Base-by-base conservation (phyloP, 371 early-diverging fungal species). In the Mortierella sp. region DNA sequence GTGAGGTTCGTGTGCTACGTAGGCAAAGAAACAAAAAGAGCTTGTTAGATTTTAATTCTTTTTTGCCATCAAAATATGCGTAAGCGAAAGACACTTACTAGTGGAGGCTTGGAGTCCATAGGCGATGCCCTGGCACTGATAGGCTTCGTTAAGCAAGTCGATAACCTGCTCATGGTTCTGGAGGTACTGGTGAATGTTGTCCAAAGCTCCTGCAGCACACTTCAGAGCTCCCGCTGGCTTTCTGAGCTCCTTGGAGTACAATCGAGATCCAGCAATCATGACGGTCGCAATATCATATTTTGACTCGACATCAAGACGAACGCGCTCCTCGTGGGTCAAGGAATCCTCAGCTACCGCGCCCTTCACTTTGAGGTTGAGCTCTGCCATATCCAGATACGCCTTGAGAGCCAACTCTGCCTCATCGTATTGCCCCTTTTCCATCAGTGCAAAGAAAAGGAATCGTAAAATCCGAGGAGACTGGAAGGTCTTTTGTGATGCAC, bases 391-490 rank as follows among this genome's bases (percentile, higher is more conserved):
- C 55, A 92, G 83, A 80, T 96, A 96, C 0, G 95, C 84, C 26
- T 89, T 88, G 0, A 95, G 79, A 14, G 95, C 95, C 81, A 94
- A 82, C 31, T 92, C 91, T 0, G 95, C 96, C 87, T 96, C 96
- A 42, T 94, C 91, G 84, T 92, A 95, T 77, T 96, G 95, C 11
- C 96, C 96, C 28, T 93, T 80, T 24, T 83, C 88, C 14, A 92
- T 84, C 24, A 95, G 88, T 0, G 92, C 89, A 70, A 88, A 87
- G 78, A 94, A 91, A n/a, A 95, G 83, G 77, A 93, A 94, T 0
- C 95, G 94, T 45, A 93, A 76, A 55, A 96, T 90, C 0, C 91
- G 88, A 19, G 95, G 95, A 4, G 96, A 95, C 78, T 96, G 94
- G 86, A 94, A 95, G 0, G 95, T 94, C 58, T 90, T 89, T 76